These are phyloP conservation scores for Zoysia matrella DNA, from an alignment of 202 grass and related monocot genomes.

Conservation along the genomic window DNA sequence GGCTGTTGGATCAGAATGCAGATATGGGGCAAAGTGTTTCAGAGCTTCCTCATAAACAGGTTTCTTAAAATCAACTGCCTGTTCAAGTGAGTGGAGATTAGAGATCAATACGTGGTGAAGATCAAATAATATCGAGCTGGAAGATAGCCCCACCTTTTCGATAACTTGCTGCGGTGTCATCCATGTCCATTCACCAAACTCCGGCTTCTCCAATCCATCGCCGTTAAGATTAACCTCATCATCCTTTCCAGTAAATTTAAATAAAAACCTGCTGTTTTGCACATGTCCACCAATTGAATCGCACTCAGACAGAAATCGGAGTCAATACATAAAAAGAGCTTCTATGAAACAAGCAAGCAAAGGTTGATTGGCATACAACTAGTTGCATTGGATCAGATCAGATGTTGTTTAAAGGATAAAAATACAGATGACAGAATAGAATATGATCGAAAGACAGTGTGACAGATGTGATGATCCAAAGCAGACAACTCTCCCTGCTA, in stretches of 20 bases:
- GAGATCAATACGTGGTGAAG: not conserved
- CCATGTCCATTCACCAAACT: slow-evolving; percentile 87
- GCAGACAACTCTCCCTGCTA: too few relatives aligned
- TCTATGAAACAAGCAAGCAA: not conserved
- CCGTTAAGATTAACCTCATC: slow-evolving; percentile 86
- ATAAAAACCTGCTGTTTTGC: slow-evolving; percentile 68
- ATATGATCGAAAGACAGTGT: too few relatives aligned
- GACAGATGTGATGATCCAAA: too few relatives aligned
- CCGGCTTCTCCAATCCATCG: slow-evolving; percentile 90
- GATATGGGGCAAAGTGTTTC: slow-evolving; percentile 66
- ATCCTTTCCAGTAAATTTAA: slow-evolving; percentile 80
- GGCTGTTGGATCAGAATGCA: slow-evolving; percentile 61
- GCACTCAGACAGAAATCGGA: too few relatives aligned
- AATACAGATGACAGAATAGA: too few relatives aligned
- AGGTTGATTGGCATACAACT: not conserved
- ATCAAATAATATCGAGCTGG: not conserved
- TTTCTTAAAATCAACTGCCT: slow-evolving; percentile 90
- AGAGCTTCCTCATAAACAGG: slow-evolving; percentile 83
- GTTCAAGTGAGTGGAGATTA: slow-evolving; percentile 36
- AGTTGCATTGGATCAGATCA: too few relatives aligned
- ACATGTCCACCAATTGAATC: not conserved
- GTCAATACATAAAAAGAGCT: not conserved
- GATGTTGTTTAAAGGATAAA: too few relatives aligned
- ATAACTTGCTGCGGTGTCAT: slow-evolving; percentile 83
- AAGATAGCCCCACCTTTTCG: slow-evolving; percentile 60